Conservation (phyloP, 2,329 filamentous ascomycete genomes). For the Xylaria multiplex region DNA sequence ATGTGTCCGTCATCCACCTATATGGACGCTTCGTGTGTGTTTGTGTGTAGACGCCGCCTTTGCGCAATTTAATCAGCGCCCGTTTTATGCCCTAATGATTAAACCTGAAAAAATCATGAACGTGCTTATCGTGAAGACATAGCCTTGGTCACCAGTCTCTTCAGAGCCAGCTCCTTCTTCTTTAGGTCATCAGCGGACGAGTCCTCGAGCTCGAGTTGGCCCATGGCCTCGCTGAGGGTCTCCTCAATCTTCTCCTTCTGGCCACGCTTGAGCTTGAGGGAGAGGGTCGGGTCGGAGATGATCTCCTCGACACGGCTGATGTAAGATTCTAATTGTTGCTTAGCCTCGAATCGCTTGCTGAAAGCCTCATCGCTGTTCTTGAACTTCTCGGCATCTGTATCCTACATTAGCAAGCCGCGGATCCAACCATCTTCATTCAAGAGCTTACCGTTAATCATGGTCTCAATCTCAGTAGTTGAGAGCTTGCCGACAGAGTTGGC, state of each 20-base stretch:
- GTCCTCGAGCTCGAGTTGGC: conserved; percentile 94
- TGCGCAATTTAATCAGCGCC: conserved; percentile 44
- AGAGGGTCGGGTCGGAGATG: conserved; percentile 93
- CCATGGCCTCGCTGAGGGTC: conserved; percentile 96
- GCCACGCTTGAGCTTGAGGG: conserved; percentile 96
- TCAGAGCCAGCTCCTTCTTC: conserved; percentile 99
- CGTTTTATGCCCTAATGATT: conserved; percentile 45
- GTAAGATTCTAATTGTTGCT: conserved; percentile 99
- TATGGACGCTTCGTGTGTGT: conserved; percentile 43
- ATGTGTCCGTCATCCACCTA: conserved; percentile 45
- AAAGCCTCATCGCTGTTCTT: conserved; percentile 98
- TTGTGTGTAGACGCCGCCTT: conserved; percentile 40
- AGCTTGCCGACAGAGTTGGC: conserved; percentile 99
- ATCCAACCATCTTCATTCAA: not conserved
- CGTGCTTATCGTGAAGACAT: conserved; percentile 84
- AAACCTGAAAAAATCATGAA: conserved; percentile 44
- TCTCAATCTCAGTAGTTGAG: conserved; percentile 92
- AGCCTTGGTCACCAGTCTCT: conserved; percentile 98
- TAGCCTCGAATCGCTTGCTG: conserved; percentile 99
- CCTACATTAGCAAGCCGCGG: conserved; percentile 36
- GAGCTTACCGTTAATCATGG: conserved; percentile 84
- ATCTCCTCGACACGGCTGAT: conserved; percentile 99
- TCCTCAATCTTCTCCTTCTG: conserved; percentile 99
- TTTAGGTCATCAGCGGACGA: conserved; percentile 92
- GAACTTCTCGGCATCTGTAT: conserved; percentile 91